Base-by-base conservation (phyloP, 306 rosid species). In the Clitoria ternatea region DNA sequence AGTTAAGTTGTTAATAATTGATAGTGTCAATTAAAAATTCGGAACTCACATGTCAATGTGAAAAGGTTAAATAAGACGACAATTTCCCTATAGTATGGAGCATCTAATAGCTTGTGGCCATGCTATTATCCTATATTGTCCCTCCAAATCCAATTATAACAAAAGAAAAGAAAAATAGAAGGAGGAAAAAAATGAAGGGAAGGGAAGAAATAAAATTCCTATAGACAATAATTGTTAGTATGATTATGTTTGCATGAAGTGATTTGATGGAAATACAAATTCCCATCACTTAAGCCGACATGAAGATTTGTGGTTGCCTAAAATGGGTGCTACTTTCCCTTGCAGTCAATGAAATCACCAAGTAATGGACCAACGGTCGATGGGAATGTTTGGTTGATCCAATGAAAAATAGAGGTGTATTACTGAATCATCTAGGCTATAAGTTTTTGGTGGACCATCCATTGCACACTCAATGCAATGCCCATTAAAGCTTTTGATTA, bases 211-310 rank as follows among this genome's bases (percentile, higher is more conserved):
- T 13, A 8, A 1, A 26, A 17, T 69, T 40, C 6, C 24, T 42
- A 43, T 70, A 20, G 79, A 79, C 66, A 78, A 82, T 74, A 47
- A 78, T 75, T 59, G 66, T 75, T 19, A 75, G 60, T 66, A 83
- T 76, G 84, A 83, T 79, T 79, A 70, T 83, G 79, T 60, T 66
- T 40, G 82, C 71, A 82, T 42, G 66, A 13, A 44, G 14, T 26
- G 23, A 72, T 68, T 10, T 44, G 73, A 67, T 56, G 55, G 26
- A 65, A 73, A 80, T 73, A 69, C 73, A 68, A 74, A 84, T 75
- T 72, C 40, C 79, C 85, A 59, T 64, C 48, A 81, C 67, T 69
- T 75, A 72, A 74, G 82, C 77, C 77, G 81, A 81, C 81, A 81
- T 53, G 1, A 74, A 83, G 77, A 77, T 71, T 67, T 79, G 40